Evolutionary conservation across 805 yeast genomes (phyloP).

Genomic region (Huiozyma naganishii): DNA sequence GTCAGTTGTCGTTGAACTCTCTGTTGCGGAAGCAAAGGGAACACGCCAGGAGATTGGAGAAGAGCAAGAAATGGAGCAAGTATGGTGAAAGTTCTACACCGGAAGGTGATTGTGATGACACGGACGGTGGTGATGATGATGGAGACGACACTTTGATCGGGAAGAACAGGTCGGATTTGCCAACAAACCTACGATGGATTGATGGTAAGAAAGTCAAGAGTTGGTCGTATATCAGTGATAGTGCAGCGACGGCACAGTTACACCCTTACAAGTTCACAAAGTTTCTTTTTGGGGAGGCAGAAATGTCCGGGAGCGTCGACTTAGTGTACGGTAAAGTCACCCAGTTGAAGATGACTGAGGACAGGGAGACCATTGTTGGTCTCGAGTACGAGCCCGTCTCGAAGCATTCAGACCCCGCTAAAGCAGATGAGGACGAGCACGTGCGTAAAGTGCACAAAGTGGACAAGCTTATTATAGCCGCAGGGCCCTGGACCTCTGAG

Average conservation of each 20-base stretch:
- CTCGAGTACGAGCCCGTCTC: conserved; percentile 43
- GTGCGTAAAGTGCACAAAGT: conserved; percentile 34
- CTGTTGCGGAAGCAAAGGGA: background rate
- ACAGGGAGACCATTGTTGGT: conserved; percentile 53
- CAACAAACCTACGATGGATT: conserved; percentile 70
- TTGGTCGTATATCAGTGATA: conserved; percentile 75
- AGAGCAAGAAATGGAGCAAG: background rate
- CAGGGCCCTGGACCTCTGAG: conserved; percentile 96
- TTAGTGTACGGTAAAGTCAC: conserved; percentile 76
- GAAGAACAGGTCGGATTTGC: conserved; percentile 30
- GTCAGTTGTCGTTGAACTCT: conserved; percentile 2
- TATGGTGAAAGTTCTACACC: conserved; percentile 13
- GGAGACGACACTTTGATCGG: background rate
- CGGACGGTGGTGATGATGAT: background rate
- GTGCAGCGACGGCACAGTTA: conserved; percentile 88
- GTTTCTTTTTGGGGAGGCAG: conserved; percentile 65
- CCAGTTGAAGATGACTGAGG: conserved; percentile 50
- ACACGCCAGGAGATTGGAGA: background rate
- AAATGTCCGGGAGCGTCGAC: conserved; percentile 75
- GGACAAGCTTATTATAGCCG: conserved; percentile 71
- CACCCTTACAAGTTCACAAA: conserved; percentile 94
- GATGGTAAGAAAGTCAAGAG: conserved; percentile 48
- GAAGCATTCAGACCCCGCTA: too few species aligned
- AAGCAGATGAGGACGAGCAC: conserved; percentile 13
- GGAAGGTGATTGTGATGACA: conserved; percentile 2